phyloP scores from a whole-genome alignment of 257 asterid species.

The Ophiorrhiza pumila region DNA sequence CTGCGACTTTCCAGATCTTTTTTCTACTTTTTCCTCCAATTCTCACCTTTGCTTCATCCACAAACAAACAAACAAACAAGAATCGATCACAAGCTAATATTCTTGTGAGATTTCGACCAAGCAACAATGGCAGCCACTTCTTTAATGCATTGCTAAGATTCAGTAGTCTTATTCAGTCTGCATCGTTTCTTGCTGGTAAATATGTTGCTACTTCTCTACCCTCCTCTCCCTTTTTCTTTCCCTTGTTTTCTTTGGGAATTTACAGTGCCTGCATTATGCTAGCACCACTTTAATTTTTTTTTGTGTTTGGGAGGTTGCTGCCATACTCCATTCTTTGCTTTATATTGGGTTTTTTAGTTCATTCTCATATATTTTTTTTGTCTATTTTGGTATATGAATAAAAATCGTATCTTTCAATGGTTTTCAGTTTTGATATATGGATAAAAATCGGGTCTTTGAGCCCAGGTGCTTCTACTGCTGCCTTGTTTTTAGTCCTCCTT shows the following conservation, averaged over 20 bases:
- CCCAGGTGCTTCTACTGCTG: neutral
- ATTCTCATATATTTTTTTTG: neutral
- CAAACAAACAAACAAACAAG: neutral
- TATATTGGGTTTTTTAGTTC: neutral
- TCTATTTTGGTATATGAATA: neutral
- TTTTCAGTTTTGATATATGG: neutral
- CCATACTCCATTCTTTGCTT: neutral
- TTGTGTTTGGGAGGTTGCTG: no score
- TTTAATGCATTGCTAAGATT: no score
- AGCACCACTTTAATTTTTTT: no score
- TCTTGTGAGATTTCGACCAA: neutral
- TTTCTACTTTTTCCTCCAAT: neutral
- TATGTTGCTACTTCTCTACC: neutral
- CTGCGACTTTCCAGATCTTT: neutral
- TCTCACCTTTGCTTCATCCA: slow-evolving; percentile 17
- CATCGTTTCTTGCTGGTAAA: neutral
- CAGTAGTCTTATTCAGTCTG: neutral
- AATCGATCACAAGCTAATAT: neutral
- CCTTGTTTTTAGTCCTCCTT: neutral
- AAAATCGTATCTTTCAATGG: neutral
- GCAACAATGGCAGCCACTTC: slow-evolving; percentile 3
- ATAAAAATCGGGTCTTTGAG: slow-evolving; percentile 6
- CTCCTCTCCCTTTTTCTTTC: no score
- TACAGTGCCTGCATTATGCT: neutral
- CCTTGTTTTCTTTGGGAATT: neutral